Percentiles rank a stretch among this genome's conserved stretches.
phyloP scores from a whole-genome alignment of 345 rosid genomes.

The Capsella bursapastoris region DNA sequence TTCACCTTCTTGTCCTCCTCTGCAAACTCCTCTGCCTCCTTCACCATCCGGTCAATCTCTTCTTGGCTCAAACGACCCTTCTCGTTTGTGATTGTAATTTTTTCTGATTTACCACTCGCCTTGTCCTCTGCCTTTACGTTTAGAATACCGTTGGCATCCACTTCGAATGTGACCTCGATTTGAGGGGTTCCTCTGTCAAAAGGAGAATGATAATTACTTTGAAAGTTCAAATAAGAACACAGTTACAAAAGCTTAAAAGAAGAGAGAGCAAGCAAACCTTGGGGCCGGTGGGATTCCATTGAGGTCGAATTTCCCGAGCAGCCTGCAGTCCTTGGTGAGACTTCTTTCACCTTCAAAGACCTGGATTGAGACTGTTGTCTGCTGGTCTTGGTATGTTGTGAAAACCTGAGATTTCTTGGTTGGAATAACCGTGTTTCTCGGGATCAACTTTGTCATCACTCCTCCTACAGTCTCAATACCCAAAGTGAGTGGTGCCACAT shows the following conservation, averaged over 20 bases:
- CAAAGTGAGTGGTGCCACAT: conserved; percentile 45
- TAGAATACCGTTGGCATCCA: conserved; percentile 48
- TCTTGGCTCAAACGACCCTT: conserved; percentile 43
- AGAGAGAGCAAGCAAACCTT: conserved; percentile 25
- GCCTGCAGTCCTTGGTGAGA: conserved; percentile 48
- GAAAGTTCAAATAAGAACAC: neutral
- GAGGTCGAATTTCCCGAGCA: conserved; percentile 48
- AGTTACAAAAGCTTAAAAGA: neutral
- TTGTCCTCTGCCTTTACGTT: conserved; percentile 51
- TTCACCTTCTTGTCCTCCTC: conserved; percentile 50
- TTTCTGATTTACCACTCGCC: conserved; percentile 47
- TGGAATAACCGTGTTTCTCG: conserved; percentile 47
- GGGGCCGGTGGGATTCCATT: conserved; percentile 50
- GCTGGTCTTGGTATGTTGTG: conserved; percentile 48
- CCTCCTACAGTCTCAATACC: conserved; percentile 47
- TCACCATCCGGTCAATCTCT: conserved; percentile 46
- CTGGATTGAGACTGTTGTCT: conserved; percentile 45
- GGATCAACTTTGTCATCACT: conserved; percentile 46
- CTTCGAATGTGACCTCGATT: conserved; percentile 49
- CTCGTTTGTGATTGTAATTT: conserved; percentile 43
- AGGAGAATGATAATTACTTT: neutral
- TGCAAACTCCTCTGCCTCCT: conserved; percentile 47
- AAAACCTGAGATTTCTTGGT: conserved; percentile 48
- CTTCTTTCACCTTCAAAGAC: conserved; percentile 54
- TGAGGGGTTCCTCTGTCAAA: conserved; percentile 43